Conservation (phyloP, 2,329 filamentous ascomycete species). For the Aspergillus alliaceus region DNA sequence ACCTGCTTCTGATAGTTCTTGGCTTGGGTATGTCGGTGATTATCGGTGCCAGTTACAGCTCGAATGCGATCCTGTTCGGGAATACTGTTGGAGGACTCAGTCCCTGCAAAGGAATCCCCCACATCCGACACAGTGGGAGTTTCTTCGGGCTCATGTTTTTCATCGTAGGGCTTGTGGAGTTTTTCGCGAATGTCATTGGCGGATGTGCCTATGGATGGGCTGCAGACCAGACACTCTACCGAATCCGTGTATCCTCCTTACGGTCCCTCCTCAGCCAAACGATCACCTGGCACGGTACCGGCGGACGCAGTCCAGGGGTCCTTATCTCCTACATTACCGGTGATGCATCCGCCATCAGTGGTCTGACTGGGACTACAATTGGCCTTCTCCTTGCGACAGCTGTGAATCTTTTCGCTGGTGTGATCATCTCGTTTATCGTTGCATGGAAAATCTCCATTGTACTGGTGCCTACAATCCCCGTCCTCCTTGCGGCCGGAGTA, state of each 20-base stretch:
- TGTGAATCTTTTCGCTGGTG: conserved; percentile 66
- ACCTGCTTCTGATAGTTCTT: conserved; percentile 45
- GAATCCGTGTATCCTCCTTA: conserved; percentile 61
- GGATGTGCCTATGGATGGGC: conserved; percentile 57
- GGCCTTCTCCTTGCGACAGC: conserved; percentile 66
- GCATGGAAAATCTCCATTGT: conserved; percentile 77
- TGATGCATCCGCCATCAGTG: conserved; percentile 65
- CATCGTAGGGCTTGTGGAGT: conserved; percentile 57
- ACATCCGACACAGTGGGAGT: conserved; percentile 50
- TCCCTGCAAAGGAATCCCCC: conserved; percentile 50
- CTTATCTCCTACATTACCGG: conserved; percentile 68
- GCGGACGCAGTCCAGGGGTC: conserved; percentile 59
- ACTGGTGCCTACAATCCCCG: conserved; percentile 65
- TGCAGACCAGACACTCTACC: conserved; percentile 64
- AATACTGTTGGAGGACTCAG: conserved; percentile 57
- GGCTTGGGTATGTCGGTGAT: conserved; percentile 55
- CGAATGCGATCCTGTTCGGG: conserved; percentile 59
- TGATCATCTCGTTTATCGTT: conserved; percentile 67
- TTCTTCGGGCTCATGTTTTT: conserved; percentile 60
- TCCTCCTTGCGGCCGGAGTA: conserved; percentile 67
- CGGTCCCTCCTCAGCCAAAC: conserved; percentile 64
- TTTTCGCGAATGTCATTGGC: conserved; percentile 60
- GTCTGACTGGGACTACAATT: conserved; percentile 68
- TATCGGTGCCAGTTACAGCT: conserved; percentile 55
- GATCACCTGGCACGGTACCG: conserved; percentile 67